Base-by-base conservation (phyloP, 2,329 filamentous ascomycete genomes). In the Neospermospora avenae region DNA sequence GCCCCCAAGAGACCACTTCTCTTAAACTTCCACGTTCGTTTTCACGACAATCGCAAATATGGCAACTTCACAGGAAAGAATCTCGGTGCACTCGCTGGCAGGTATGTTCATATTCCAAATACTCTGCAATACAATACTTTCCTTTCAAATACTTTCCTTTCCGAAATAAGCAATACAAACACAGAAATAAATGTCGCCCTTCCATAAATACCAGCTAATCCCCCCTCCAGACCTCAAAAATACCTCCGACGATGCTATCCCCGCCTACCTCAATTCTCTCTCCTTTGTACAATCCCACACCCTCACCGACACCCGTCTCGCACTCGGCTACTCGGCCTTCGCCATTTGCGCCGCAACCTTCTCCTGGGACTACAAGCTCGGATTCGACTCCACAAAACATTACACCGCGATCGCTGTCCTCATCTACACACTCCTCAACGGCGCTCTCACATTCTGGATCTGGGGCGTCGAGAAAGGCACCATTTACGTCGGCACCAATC, bases 201-300 rank as follows among this genome's bases (percentile, higher is more conserved):
- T 18, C 22, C 14, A 34, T 37, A 55, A 34, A 28, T 13, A 20
- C 14, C 20, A 60, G 42, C 61, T 64, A 63, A 68, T 45, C 28
- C 22, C 1, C 13, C 13, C 25, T 16, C 46, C 73, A 96, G 95
- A 98, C 74, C 88, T 99, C 65, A 98, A 98, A 77, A 96, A 95
- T 78, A 96, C 93, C 41, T 91, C 90, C 67, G 95, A 99, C 78
- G 95, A 99, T 77, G 91, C 93, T 59, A 87, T 99, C 62, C 86
- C 90, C 61, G 92, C 95, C 77, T 98, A 98, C 79, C 86, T 99
- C 65, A 93, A 91, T 76, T 90, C 86, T 34, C 86, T 98, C 74
- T 87, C 82, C 67, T 97, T 97, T 80, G 83, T 79, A 64, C 92
- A 96, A 76, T 87, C 89, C 65, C 88, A 98, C 77, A 82, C 77